A percentile compares a stretch with the other conserved stretches of the same genome.
Conservation (phyloP, 208 protist genomes). For the Trypanosoma rangeli region DNA sequence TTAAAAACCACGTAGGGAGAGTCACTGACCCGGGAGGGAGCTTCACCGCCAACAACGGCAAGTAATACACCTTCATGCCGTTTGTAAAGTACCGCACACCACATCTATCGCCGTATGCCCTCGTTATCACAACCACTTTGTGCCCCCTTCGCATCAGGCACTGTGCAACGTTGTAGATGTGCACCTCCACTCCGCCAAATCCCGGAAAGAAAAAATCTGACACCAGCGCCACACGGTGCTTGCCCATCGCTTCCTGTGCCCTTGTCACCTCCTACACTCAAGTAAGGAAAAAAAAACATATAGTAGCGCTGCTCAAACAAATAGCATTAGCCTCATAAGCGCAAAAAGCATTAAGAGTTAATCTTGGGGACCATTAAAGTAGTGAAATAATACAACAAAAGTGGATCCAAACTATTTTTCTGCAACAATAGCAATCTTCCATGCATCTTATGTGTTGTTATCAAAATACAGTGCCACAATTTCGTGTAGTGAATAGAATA, state of each 20-base stretch:
- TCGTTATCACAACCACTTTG: slow-evolving; percentile 97
- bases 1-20: slow-evolving; percentile 85
- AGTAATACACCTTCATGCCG: slow-evolving; percentile 98
- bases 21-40: slow-evolving; percentile 89
- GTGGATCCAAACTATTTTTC: no score
- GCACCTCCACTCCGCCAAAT: slow-evolving; percentile 98
- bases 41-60: slow-evolving; percentile 92
- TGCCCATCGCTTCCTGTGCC: slow-evolving; percentile 36
- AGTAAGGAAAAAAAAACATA: slow-evolving; percentile 3
- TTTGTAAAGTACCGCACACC: slow-evolving; percentile 97
- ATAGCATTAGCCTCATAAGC: no score
- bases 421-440: no score
- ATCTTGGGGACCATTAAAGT: no score
- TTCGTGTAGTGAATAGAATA: no score
- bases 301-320: background rate
- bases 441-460: no score
- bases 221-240: slow-evolving; percentile 86
- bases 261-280: slow-evolving; percentile 1
- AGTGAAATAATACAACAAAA: no score
- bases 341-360: no score
- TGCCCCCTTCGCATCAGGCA: slow-evolving; percentile 95
- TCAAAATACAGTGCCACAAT: no score
- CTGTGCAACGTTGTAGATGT: slow-evolving; percentile 96
- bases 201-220: slow-evolving; percentile 99
- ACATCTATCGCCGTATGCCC: slow-evolving; percentile 92